Conservation (phyloP, 495 filamentous ascomycete genomes). For the Penicillium psychrofluorescens region DNA sequence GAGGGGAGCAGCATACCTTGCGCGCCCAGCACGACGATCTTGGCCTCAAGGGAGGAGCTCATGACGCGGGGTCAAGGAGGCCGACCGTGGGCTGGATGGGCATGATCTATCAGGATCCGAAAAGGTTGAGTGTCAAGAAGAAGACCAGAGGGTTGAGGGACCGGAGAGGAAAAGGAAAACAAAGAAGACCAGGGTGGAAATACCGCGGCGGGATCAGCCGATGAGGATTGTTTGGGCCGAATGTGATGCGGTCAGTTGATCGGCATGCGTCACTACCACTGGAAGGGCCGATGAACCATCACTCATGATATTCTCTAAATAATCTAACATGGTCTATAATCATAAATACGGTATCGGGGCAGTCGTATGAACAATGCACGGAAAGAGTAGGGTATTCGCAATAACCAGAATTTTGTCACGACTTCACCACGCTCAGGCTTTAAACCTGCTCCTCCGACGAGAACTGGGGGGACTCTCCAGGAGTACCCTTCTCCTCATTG, state of each 20-base stretch:
- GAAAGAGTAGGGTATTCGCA: no score
- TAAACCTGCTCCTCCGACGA: slow-evolving; percentile 10
- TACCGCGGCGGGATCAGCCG: slow-evolving; percentile 6
- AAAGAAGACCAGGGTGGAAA: not conserved
- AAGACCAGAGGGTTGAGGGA: no score
- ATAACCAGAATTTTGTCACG: no score
- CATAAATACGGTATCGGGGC: no score
- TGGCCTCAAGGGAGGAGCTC: slow-evolving; percentile 78
- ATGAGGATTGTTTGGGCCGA: not conserved
- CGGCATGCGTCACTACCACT: no score
- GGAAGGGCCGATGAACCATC: not conserved
- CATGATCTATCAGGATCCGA: slow-evolving; percentile 14
- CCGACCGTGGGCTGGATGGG: slow-evolving; percentile 19
- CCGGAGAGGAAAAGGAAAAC: not conserved
- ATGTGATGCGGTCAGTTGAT: not conserved
- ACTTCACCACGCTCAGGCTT: not conserved
- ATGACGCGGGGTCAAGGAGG: slow-evolving; percentile 37
- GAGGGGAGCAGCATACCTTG: slow-evolving; percentile 43
- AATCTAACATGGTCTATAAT: no score
- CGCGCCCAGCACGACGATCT: slow-evolving; percentile 83
- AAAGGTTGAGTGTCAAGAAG: no score
- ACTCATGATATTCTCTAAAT: slow-evolving; percentile 1
- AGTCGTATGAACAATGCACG: not conserved
- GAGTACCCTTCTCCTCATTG: slow-evolving; percentile 23
- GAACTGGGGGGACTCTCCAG: slow-evolving; percentile 3